Percentiles rank a stretch among this genome's conserved stretches.
These are phyloP conservation scores for Umbelopsis sp. DNA, from an alignment of 371 early-diverging fungal genomes.

Conservation along the genomic window DNA sequence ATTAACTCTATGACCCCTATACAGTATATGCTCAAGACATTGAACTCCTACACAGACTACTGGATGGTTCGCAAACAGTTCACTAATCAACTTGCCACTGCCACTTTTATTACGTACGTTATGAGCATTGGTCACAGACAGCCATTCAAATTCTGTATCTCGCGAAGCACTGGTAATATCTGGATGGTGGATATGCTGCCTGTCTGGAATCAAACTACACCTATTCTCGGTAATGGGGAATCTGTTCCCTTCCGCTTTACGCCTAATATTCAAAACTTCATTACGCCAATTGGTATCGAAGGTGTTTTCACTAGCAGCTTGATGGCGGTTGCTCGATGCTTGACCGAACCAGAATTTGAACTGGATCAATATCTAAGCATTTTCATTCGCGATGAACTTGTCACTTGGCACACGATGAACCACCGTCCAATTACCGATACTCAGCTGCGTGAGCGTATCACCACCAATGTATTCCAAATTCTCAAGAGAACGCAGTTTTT, in stretches of 20 bases:
- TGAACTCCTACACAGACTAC: conserved; percentile 82
- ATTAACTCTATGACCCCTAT: not conserved
- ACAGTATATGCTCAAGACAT: conserved; percentile 67
- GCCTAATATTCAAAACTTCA: conserved; percentile 93
- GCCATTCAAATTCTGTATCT: conserved; percentile 90
- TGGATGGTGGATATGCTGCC: conserved; percentile 83
- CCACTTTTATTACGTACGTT: conserved; percentile 89
- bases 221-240: conserved; percentile 61
- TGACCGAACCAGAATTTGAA: conserved; percentile 82
- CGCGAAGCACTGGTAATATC: conserved; percentile 78
- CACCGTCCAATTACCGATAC: conserved; percentile 63
- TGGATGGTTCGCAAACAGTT: conserved; percentile 95
- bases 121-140: conserved; percentile 85
- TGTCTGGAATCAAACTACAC: conserved; percentile 41
- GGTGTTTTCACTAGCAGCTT: conserved; percentile 85
- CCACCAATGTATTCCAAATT: conserved; percentile 72
- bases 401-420: conserved; percentile 70
- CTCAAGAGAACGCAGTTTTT: conserved; percentile 72
- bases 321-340: conserved; percentile 78
- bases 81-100: conserved; percentile 85
- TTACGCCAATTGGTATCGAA: conserved; percentile 91
- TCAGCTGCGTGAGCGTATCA: conserved; percentile 66
- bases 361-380: conserved; percentile 83
- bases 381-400: conserved; percentile 91
- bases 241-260: conserved; percentile 97